Evolutionary conservation across 129 eudicot species (phyloP), one percentile per base, ranked within the genome.

Genomic region (Centrapalus pauciflorus): DNA sequence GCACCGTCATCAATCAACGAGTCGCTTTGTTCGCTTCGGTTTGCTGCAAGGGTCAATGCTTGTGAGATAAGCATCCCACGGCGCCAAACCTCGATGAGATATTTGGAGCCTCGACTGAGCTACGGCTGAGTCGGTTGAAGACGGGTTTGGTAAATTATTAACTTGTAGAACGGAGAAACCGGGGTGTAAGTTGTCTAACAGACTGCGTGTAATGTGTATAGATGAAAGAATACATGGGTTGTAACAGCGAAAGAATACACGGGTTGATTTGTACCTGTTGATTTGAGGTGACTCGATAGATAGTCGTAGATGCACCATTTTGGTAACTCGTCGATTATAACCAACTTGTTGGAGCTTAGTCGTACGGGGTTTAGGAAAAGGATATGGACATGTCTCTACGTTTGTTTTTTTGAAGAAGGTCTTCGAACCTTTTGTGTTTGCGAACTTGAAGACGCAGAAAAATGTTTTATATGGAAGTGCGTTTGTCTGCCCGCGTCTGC

Each of bases 21-120:
- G 75, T 88, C 98, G 24, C 89, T 93, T 34, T 88, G 96, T 70
- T 93, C 98, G 4, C 96, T 88, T 8, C 60, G 95, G 45, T 88
- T 93, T 71, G 96, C 98, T 59, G 91, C 98, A 69, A 77, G 98
- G 67, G 98, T 93, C 14, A 93, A 93, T 66, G 89, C 96, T 25
- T 93, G 98, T 40, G 95, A 93, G 81, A 93, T 93, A 72, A 95
- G 98, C 55, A 82, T 88, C 71, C 98, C 96, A 11, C 73, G 95
- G 26, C 96, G 96, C 20, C 98, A 92, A 79, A 92, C 96, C 28
- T 77, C 69, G 48, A 71, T 74, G 73, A 71, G 96, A 50, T 74
- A 84, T 23, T 46, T 80, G 56, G 94, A 91, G 62, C 80, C 92
- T 34, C 79, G 90, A 23, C 45, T 90, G 65, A 90, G 96, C 79